phyloP scores from a whole-genome alignment of 805 yeast genomes.

The Candida adriatica region DNA sequence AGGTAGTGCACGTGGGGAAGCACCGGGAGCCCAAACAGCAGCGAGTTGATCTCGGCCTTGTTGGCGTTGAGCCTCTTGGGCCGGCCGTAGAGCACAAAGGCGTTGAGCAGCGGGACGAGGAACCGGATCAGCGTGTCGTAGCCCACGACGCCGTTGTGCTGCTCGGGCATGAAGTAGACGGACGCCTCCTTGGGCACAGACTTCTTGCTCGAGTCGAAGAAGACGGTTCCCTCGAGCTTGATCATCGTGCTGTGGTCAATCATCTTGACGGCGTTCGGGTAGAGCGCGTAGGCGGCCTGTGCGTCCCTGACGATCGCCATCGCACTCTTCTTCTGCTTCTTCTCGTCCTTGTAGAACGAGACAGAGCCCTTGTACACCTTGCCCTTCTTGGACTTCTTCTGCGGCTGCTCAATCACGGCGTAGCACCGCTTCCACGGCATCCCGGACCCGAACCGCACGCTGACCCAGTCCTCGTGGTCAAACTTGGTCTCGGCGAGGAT shows the following conservation, averaged over 20 bases:
- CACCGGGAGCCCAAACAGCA: constrained; percentile 78
- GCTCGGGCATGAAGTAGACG: constrained; percentile 76
- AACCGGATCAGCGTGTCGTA: constrained; percentile 81
- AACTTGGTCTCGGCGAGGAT: constrained; percentile 79
- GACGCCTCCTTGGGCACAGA: constrained; percentile 48
- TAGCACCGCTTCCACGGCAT: constrained; percentile 97
- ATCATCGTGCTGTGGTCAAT: constrained; percentile 85
- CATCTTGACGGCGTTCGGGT: constrained; percentile 76
- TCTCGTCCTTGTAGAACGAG: constrained; percentile 76
- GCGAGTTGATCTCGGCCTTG: constrained; percentile 55
- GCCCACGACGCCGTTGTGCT: constrained; percentile 77
- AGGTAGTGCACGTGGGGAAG: constrained; percentile 71
- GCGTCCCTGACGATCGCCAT: constrained; percentile 77
- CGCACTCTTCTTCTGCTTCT: constrained; percentile 60
- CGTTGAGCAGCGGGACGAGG: constrained; percentile 66
- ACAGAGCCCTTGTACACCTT: constrained; percentile 29
- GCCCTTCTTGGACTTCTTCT: constrained; percentile 38
- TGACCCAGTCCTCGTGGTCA: constrained; percentile 89
- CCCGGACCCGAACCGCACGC: constrained; percentile 92
- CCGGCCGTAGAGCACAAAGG: constrained; percentile 75
- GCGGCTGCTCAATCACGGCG: constrained; percentile 77
- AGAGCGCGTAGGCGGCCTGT: constrained; percentile 76
- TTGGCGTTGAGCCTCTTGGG: constrained; percentile 72
- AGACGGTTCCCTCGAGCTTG: constrained; percentile 78
- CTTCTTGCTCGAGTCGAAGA: constrained; percentile 43